phyloP scores from a whole-genome alignment of 257 asterid species.

The Solanum bukasovii region DNA sequence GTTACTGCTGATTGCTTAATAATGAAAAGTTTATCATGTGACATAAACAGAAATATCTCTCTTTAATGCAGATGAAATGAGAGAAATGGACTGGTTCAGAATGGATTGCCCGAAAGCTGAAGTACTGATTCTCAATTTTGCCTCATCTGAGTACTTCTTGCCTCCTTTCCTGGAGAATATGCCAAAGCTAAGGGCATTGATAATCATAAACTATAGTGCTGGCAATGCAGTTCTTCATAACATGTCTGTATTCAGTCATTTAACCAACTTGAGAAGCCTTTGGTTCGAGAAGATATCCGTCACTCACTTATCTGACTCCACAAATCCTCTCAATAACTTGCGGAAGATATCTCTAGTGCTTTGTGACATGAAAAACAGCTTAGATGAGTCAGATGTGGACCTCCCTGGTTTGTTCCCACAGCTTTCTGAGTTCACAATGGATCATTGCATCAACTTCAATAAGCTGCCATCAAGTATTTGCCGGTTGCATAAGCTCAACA shows the following conservation, averaged over 20 bases:
- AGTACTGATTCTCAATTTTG: slow-evolving; percentile 71
- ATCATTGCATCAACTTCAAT: slow-evolving; percentile 73
- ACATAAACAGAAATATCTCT: neutral
- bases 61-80: slow-evolving; percentile 52
- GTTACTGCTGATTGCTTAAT: neutral
- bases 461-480: slow-evolving; percentile 51
- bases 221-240: slow-evolving; percentile 45
- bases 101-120: slow-evolving; percentile 86
- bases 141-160: slow-evolving; percentile 47
- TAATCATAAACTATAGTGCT: slow-evolving; percentile 55
- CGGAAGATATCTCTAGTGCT: slow-evolving; percentile 60
- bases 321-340: slow-evolving; percentile 47
- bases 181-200: slow-evolving; percentile 74
- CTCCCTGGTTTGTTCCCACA: slow-evolving; percentile 63
- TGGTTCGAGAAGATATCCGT: slow-evolving; percentile 67
- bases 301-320: slow-evolving; percentile 54
- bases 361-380: slow-evolving; percentile 44
- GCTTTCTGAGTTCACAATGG: slow-evolving; percentile 72
- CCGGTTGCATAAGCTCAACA: slow-evolving; percentile 47
- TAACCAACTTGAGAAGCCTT: slow-evolving; percentile 67
- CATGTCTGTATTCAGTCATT: slow-evolving; percentile 43
- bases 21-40: neutral
- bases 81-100: slow-evolving; percentile 58
- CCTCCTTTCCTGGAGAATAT: slow-evolving; percentile 69
- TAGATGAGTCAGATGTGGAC: slow-evolving; percentile 29